Conservation (phyloP, 805 yeast genomes). For the Ogataea corticis region DNA sequence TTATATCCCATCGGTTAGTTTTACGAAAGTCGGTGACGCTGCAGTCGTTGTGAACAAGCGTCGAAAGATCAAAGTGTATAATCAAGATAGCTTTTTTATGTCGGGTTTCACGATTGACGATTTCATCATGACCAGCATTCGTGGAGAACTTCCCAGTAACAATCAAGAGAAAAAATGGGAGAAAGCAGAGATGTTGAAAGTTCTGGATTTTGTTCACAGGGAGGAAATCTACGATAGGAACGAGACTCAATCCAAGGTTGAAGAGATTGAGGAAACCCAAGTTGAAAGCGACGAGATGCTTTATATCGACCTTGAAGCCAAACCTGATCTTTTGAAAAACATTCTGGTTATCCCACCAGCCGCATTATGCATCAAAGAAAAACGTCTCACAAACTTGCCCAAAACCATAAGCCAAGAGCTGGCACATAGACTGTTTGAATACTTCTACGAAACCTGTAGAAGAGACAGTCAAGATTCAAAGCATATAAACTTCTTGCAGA, state of each 20-base stretch:
- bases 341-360: slow-evolving; percentile 17
- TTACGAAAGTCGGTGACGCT: not conserved
- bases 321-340: slow-evolving; percentile 12
- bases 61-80: slow-evolving; percentile 3
- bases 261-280: too few species aligned
- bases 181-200: not conserved
- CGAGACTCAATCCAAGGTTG: too few species aligned
- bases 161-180: not conserved
- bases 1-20: not conserved
- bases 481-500: slow-evolving; percentile 12
- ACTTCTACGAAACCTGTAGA: slow-evolving; percentile 12
- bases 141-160: not conserved
- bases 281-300: not conserved
- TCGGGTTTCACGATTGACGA: not conserved
- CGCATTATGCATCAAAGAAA: slow-evolving; percentile 11
- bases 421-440: slow-evolving; percentile 14
- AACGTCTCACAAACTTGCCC: slow-evolving; percentile 16
- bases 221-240: too few species aligned
- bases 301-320: slow-evolving; percentile 4
- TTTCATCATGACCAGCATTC: not conserved
- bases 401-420: slow-evolving; percentile 7
- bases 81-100: not conserved
- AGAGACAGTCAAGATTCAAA: not conserved
- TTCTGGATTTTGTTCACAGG: not conserved
- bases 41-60: not conserved